Conservation (phyloP, 192 early-diverging fungal species). For the Phlyctochytrium planicorne region DNA sequence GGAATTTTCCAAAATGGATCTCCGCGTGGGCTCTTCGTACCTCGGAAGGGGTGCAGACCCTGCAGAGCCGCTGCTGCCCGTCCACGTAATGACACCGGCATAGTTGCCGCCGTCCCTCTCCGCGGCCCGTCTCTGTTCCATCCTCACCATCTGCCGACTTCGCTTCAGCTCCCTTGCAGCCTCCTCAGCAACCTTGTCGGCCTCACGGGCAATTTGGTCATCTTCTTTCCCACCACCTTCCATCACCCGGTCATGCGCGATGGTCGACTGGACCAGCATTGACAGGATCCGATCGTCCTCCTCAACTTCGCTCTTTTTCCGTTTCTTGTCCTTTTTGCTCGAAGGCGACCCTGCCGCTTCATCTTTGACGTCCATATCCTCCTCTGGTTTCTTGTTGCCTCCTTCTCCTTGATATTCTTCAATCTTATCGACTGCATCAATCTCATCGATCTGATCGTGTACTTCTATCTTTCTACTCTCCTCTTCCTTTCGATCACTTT, state of each 20-base stretch:
- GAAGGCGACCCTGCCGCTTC: conserved; percentile 15
- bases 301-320: conserved; percentile 19
- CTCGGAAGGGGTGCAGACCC: conserved; percentile 31
- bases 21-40: too few species aligned
- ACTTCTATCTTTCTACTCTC: conserved; percentile 24
- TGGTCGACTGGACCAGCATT: conserved; percentile 79
- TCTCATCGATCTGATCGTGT: conserved; percentile 24
- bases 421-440: conserved; percentile 13
- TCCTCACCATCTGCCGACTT: conserved; percentile 64
- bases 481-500: conserved; percentile 9
- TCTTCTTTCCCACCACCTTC: conserved; percentile 52
- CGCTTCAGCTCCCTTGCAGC: conserved; percentile 75
- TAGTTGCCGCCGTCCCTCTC: conserved; percentile 33
- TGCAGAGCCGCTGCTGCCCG: conserved; percentile 72
- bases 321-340: background rate
- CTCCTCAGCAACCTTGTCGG: conserved; percentile 71
- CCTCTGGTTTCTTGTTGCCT: conserved; percentile 10
- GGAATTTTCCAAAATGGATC: too few species aligned
- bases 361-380: background rate
- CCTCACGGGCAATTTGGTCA: conserved; percentile 75
- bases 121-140: conserved; percentile 28
- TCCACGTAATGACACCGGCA: conserved; percentile 86
- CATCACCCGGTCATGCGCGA: conserved; percentile 91
- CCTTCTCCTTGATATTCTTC: conserved; percentile 17
- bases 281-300: conserved; percentile 73